Percentiles rank a stretch among this genome's conserved stretches.
Evolutionary conservation across 2,329 filamentous ascomycete genomes (phyloP).

Genomic region (Delphinella strobiligena): DNA sequence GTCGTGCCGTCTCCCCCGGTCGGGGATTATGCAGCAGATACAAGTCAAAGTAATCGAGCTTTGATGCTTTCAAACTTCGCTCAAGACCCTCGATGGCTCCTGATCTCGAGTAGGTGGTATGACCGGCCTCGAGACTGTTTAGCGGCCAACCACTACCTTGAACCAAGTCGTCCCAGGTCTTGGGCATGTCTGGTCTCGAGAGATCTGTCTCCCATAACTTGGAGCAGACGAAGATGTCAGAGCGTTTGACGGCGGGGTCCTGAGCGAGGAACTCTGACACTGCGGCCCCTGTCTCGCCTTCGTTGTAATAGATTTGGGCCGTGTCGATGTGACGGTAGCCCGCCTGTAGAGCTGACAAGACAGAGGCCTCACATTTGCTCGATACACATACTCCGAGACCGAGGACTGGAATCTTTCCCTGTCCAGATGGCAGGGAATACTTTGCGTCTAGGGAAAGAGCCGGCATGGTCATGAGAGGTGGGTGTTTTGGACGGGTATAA

Average conservation of each 20-base stretch:
- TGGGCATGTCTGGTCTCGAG: conserved; percentile 11
- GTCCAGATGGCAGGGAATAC: conserved; percentile 32
- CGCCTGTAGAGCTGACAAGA: conserved; percentile 38
- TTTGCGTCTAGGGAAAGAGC: conserved; percentile 1
- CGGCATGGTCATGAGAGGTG: too few relatives aligned
- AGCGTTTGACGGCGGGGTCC: conserved; percentile 4
- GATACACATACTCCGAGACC: conserved; percentile 60
- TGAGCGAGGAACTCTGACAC: conserved; percentile 6
- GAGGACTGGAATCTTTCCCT: conserved; percentile 45
- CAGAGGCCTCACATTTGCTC: conserved; percentile 42
- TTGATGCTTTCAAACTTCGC: conserved; percentile 4
- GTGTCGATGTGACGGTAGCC: conserved; percentile 53
- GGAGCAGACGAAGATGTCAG: conserved; percentile 9
- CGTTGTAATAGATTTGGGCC: conserved; percentile 57
- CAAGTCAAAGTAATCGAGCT: conserved; percentile 46
- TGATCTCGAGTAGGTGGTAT: conserved; percentile 7
- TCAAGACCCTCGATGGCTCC: conserved; percentile 4
- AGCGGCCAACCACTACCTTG: conserved; percentile 5
- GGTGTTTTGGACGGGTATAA: too few relatives aligned
- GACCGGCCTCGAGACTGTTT: conserved; percentile 11
- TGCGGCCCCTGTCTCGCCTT: conserved; percentile 22
- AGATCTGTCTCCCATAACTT: conserved; percentile 11
- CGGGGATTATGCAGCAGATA: conserved; percentile 54
- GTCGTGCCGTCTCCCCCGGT: conserved; percentile 39
- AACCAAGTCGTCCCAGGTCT: conserved; percentile 9